Percentiles rank a stretch among this genome's conserved stretches.
These are phyloP conservation scores for Cladophialophora psammophila DNA, from an alignment of 2,329 filamentous ascomycete genomes.

Conservation along the genomic window DNA sequence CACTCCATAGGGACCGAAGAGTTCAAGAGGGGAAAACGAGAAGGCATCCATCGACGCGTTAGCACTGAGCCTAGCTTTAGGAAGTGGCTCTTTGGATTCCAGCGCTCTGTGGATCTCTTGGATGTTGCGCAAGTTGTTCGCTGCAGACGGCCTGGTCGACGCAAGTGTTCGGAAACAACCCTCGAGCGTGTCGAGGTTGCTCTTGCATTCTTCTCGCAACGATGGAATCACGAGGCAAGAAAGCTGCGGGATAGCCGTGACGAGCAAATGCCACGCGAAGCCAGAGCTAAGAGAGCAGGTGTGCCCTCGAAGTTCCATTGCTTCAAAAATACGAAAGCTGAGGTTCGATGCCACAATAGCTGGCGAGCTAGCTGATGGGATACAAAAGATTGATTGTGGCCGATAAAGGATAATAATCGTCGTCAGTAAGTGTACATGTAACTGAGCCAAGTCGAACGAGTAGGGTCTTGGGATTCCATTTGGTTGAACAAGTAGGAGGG, in stretches of 20 bases:
- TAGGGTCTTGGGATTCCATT: constrained; percentile 21
- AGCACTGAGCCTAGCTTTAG: neutral
- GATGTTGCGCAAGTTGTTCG: constrained; percentile 28
- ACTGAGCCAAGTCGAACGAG: constrained; percentile 28
- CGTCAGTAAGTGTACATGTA: constrained; percentile 28
- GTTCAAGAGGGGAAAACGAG: constrained; percentile 8
- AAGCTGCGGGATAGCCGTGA: constrained; percentile 30
- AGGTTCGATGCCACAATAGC: constrained; percentile 26
- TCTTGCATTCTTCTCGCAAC: constrained; percentile 14
- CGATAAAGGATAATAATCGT: constrained; percentile 31
- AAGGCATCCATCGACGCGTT: neutral
- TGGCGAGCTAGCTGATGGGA: constrained; percentile 12
- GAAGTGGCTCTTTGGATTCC: neutral
- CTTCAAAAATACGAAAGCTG: constrained; percentile 32
- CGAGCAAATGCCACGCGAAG: constrained; percentile 27
- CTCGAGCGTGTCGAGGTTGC: constrained; percentile 26
- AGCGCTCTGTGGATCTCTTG: constrained; percentile 26
- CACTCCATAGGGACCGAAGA: constrained; percentile 25
- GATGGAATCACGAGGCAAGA: constrained; percentile 26
- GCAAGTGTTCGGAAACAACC: constrained; percentile 20
- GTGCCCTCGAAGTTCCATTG: constrained; percentile 28
- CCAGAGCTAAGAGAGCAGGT: constrained; percentile 27
- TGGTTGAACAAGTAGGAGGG: constrained; percentile 18
- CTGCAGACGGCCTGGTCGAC: constrained; percentile 22
- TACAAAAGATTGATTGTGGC: constrained; percentile 25